Percentiles rank a stretch among this genome's conserved stretches.
Conservation (phyloP, 2,329 filamentous ascomycete species). For the Trichoderma cornu-damae region DNA sequence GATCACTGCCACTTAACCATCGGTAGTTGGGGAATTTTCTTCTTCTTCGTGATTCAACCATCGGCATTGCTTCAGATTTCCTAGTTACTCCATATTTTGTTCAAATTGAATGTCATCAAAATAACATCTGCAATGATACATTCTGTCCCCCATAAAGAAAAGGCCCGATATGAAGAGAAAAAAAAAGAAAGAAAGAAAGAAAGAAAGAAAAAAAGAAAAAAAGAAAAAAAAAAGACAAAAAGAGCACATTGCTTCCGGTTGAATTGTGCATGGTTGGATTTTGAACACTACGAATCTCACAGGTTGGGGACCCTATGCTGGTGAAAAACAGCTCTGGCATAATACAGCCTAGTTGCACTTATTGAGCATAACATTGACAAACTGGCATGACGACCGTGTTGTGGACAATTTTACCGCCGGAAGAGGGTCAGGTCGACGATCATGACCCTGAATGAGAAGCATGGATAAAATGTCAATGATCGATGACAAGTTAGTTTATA, state of each 20-base stretch:
- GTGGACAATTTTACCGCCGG: conserved; percentile 4
- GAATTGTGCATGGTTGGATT: background rate
- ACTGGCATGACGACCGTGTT: background rate
- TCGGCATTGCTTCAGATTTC: background rate
- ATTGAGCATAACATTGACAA: background rate
- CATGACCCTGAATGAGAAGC: background rate
- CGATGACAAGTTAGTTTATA: background rate
- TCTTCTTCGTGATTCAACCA: background rate
- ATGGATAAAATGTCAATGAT: background rate
- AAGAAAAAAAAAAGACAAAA: too few relatives aligned
- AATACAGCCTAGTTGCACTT: background rate
- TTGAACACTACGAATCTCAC: background rate
- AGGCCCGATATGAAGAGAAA: background rate
- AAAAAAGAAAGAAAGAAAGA: too few relatives aligned
- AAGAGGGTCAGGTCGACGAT: background rate
- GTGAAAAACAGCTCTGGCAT: background rate
- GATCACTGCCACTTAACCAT: background rate
- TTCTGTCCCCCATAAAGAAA: background rate
- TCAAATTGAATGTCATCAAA: background rate
- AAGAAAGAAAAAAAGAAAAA: too few relatives aligned
- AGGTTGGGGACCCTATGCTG: background rate
- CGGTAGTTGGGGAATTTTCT: background rate
- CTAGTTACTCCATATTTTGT: background rate
- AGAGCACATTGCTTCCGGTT: background rate
- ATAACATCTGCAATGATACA: background rate